phyloP scores from a whole-genome alignment of 257 asterid genomes.

The Solanum gracilifrons region DNA sequence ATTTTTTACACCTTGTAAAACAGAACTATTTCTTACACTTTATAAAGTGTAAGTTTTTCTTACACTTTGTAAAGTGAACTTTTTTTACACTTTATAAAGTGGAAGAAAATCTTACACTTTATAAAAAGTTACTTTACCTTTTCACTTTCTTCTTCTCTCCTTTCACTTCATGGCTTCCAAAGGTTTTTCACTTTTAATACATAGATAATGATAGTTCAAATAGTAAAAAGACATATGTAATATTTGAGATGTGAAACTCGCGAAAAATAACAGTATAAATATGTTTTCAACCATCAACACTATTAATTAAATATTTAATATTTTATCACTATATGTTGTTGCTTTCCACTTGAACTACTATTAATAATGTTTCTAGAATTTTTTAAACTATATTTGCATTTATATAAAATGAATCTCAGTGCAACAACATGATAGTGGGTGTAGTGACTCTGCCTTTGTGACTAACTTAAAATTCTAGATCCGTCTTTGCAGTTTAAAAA shows the following conservation, averaged over 20 bases:
- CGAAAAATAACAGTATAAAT: not conserved
- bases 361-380: not conserved
- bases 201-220: not conserved
- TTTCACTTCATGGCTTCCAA: no score
- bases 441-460: not conserved
- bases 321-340: not conserved
- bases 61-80: no score
- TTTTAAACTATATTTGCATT: not conserved
- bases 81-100: no score
- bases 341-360: not conserved
- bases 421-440: not conserved
- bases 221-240: not conserved
- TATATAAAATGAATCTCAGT: not conserved
- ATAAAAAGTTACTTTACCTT: no score
- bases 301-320: not conserved
- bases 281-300: not conserved
- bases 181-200: not conserved
- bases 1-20: no score
- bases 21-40: no score
- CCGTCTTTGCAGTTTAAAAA: not conserved
- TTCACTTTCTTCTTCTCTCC: no score
- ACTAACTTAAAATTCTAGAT: not conserved
- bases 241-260: not conserved
- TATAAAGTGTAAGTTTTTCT: no score
- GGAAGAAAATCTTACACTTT: no score